phyloP scores from a whole-genome alignment of 192 early-diverging fungal species.

The Coemansia sp. region DNA sequence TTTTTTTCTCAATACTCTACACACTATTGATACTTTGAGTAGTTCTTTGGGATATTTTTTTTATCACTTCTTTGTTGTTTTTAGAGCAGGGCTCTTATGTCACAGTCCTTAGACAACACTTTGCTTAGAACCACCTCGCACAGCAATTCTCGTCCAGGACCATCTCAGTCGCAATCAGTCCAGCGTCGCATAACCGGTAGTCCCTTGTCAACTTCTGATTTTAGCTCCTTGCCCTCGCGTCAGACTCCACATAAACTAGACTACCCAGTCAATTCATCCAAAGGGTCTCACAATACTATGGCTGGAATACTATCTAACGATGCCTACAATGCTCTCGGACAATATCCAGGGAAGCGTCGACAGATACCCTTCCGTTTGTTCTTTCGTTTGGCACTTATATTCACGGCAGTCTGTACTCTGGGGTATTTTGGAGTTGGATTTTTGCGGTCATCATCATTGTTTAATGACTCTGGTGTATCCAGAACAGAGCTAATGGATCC shows the following conservation, averaged over 20 bases:
- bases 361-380: conserved; percentile 13
- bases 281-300: neutral
- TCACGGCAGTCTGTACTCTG: conserved; percentile 8
- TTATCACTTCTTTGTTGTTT: too few relatives aligned
- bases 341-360: conserved; percentile 38
- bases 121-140: too few relatives aligned
- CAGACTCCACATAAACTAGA: neutral
- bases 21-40: too few relatives aligned
- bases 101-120: too few relatives aligned
- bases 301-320: conserved; percentile 7
- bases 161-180: conserved; percentile 10
- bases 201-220: too few relatives aligned
- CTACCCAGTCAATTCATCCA: neutral
- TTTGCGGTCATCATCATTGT: conserved; percentile 5
- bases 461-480: neutral
- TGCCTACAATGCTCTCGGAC: conserved; percentile 32
- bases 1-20: too few relatives aligned
- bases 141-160: neutral
- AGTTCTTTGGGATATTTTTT: too few relatives aligned
- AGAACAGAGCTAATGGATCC: conserved; percentile 20
- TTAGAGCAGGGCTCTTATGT: too few relatives aligned
- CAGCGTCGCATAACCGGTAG: conserved; percentile 19
- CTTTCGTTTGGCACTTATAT: conserved; percentile 25
- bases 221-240: too few relatives aligned
- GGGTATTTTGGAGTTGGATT: conserved; percentile 27